phyloP scores from a whole-genome alignment of 2,329 filamentous ascomycete genomes.

The Cladosporium sp. region DNA sequence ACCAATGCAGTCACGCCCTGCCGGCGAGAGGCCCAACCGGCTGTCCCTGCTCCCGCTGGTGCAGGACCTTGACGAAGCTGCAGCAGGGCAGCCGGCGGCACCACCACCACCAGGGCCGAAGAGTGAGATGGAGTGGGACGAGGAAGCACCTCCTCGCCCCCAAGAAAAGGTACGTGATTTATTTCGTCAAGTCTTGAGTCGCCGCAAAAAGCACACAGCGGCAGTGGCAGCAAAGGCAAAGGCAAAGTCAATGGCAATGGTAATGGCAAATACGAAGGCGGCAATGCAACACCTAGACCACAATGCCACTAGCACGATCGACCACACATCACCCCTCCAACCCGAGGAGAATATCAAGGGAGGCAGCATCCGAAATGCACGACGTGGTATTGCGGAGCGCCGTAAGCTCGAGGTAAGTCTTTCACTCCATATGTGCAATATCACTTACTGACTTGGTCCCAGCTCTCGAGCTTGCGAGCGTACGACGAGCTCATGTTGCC shows the following conservation, averaged over 20 bases:
- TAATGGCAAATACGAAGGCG: neutral
- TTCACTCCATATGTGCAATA: neutral
- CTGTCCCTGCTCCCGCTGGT: constrained; percentile 13
- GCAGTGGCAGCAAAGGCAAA: neutral
- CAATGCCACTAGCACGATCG: neutral
- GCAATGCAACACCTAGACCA: neutral
- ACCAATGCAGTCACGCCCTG: constrained; percentile 14
- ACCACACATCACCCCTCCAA: too few relatives aligned
- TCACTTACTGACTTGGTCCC: neutral
- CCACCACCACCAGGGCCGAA: constrained; percentile 6
- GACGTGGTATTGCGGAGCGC: constrained; percentile 2
- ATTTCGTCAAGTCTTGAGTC: constrained; percentile 2
- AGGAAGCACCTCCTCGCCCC: constrained; percentile 5
- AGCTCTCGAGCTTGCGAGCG: constrained; percentile 4
- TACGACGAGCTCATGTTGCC: constrained; percentile 16
- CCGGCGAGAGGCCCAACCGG: constrained; percentile 10
- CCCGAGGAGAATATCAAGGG: neutral
- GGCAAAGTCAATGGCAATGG: neutral
- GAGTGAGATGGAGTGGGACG: constrained; percentile 16
- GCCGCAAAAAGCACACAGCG: neutral
- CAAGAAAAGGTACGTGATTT: constrained; percentile 8
- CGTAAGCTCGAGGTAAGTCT: constrained; percentile 7
- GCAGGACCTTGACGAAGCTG: constrained; percentile 9
- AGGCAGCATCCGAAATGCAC: constrained; percentile 6
- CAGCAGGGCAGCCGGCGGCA: constrained; percentile 5